Evolutionary conservation across 2,329 filamentous ascomycete genomes (phyloP), one percentile per base, ranked within the genome.

Genomic region (Escovopsis sp.): DNA sequence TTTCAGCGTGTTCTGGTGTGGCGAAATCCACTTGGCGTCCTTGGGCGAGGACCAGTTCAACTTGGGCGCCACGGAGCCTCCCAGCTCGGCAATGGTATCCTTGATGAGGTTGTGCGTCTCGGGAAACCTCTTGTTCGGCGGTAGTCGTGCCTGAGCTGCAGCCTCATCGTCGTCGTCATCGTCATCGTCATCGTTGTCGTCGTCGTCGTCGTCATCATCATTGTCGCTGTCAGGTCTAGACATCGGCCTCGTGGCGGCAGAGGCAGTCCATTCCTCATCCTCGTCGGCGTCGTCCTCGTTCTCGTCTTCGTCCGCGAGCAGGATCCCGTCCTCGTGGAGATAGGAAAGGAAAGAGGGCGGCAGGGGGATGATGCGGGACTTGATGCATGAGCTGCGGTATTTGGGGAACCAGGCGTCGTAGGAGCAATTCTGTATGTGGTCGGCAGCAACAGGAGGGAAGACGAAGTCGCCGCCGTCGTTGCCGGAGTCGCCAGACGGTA

Each of bases 31-130:
- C 16, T 82, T 84, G 8, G 90, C 90, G 53, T 98, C 90, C 56
- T 94, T 94, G 4, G 90, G 90, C 4, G 86, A 79, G 5, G 87
- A 94, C 90, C 90, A 98, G 62, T 96, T 96, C 32, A 98, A 64
- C 58, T 98, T 98, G 1, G 90, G 90, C 2, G 81, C 78, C 8
- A 94, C 87, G 40, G 78, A 75, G 39, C 88, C 88, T 13, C 84
- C 87, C 1, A 96, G 70, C 47, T 87, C 80, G 11, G 66, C 58
- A 42, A 98, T 94, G 29, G 72, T 81, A 17, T 72, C 64, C 53
- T 78, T 79, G 54, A 98, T 85, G 38, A 70, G 59, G 31, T 75
- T 64, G 56, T 98, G 90, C 2, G 87, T 70, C 26, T 83, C 79
- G 8, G 76, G 59, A 59, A 84, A 76, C 27, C 71, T 63, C 46